Base-by-base conservation (phyloP, 108 stramenopile species). In the Cyclotella choctawhatcheeana region DNA sequence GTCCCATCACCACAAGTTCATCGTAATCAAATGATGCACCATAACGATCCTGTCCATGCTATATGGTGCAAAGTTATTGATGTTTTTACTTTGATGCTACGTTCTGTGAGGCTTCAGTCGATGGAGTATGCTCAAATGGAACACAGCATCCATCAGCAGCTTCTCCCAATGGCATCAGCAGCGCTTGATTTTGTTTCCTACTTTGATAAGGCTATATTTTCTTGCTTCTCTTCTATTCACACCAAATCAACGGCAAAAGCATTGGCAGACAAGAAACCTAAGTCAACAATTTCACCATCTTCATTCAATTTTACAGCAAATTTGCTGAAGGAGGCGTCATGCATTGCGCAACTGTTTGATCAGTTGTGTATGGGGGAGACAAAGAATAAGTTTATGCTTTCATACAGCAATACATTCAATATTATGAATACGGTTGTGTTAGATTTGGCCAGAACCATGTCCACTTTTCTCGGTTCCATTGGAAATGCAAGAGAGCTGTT, bases 401-500 rank as follows among this genome's bases (percentile, higher is more conserved):
- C 70, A 27, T 81, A 58, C 58, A 35, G 31, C 5, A 12, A 29
- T 18, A 64, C 67, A 5, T 76, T 65, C 47, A 53, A 71, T 14
- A 76, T 44, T 43, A 40, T 81, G 54, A 53, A 76, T 51, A 21
- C 55, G 22, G 40, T 69, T 0, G 56, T 60, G 37, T 37, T 81
- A 35, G 74, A 76, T 10, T 43, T 76, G 50, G 44, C 58, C 0
- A 76, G 66, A 59, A 64, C 50, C 6, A 55, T 53, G 44, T 76
- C 69, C 12, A 58, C 69, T 5, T 88, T 91, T 64, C 47, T 91
- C 2, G 87, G 87, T 2, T 75, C 89, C 3, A 68, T 84, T 51
- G 89, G 86, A n/a, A 84, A 84, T 51, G 85, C 89, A 0, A 64
- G 86, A 27, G 89, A 91, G 58, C 76, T 91, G 10, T 87, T 90